These are phyloP conservation scores for Gossypium sturtianum DNA, from an alignment of 345 rosid genomes.

Conservation along the genomic window DNA sequence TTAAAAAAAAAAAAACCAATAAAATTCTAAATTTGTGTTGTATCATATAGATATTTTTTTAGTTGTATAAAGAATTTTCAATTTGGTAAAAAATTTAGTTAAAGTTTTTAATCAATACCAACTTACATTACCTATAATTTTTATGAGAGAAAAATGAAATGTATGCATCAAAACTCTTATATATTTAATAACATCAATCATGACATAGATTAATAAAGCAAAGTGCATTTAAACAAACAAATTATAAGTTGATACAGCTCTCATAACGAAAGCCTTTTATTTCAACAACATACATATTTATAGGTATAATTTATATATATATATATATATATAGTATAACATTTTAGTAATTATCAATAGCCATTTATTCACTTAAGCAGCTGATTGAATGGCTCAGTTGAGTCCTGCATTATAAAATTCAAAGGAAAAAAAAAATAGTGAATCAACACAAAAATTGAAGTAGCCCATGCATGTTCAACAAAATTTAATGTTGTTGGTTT, in stretches of 20 bases:
- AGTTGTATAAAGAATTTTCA: too few species aligned
- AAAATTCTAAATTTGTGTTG: too few species aligned
- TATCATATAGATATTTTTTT: too few species aligned
- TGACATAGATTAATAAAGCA: background rate
- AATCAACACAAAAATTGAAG: background rate
- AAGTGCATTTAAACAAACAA: constrained; percentile 5
- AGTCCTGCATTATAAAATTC: background rate
- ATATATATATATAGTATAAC: too few species aligned
- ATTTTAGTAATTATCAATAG: background rate
- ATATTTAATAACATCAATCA: background rate
- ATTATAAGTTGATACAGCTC: background rate
- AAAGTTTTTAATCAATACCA: too few species aligned
- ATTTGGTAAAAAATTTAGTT: too few species aligned
- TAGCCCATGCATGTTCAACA: background rate
- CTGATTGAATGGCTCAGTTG: constrained; percentile 3
- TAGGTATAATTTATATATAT: background rate
- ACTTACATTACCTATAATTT: too few species aligned
- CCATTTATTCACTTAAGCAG: constrained; percentile 6
- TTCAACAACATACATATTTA: background rate
- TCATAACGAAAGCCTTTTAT: background rate
- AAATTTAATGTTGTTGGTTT: background rate
- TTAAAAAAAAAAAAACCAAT: too few species aligned
- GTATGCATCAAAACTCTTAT: too few species aligned
- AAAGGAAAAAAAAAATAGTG: background rate
- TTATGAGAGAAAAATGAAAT: too few species aligned